Evolutionary conservation across 2,329 filamentous ascomycete species (phyloP).

Genomic region (Gaeumannomyces tritici): DNA sequence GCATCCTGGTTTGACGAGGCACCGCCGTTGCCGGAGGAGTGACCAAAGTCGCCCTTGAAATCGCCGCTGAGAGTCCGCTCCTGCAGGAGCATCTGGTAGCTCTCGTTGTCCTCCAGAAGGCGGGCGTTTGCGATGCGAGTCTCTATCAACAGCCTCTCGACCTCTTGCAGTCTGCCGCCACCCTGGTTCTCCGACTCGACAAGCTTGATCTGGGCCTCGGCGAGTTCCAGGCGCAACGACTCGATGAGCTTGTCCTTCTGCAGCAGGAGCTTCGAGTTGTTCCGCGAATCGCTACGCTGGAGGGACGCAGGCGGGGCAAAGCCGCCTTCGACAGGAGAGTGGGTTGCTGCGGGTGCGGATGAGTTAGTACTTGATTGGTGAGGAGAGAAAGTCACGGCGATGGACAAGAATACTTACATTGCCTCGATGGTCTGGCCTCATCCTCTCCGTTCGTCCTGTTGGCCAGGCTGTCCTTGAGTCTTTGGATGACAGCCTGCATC

Average conservation of each 20-base stretch:
- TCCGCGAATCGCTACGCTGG: conserved; percentile 79
- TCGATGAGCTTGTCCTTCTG: conserved; percentile 98
- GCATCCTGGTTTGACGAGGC: conserved; percentile 52
- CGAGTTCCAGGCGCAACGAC: conserved; percentile 80
- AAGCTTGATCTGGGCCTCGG: conserved; percentile 90
- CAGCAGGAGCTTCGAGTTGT: conserved; percentile 79
- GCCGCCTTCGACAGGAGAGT: conserved; percentile 60
- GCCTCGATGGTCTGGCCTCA: conserved; percentile 46
- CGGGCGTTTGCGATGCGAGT: conserved; percentile 92
- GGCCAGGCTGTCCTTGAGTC: conserved; percentile 80
- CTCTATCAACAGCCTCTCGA: conserved; percentile 86
- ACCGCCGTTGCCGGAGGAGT: background rate
- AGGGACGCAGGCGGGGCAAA: conserved; percentile 82
- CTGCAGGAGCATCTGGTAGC: conserved; percentile 87
- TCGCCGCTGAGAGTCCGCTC: conserved; percentile 95
- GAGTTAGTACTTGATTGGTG: background rate
- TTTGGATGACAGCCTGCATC: conserved; percentile 80
- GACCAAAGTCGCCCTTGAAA: conserved; percentile 69
- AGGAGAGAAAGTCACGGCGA: background rate
- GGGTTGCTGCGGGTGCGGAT: conserved; percentile 29
- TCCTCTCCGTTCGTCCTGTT: conserved; percentile 57
- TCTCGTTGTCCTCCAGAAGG: conserved; percentile 97
- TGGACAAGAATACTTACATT: conserved; percentile 34
- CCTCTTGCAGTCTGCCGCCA: conserved; percentile 74
- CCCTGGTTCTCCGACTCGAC: conserved; percentile 91